Conservation (phyloP, 495 filamentous ascomycete genomes). For the Cercophora scortea region DNA sequence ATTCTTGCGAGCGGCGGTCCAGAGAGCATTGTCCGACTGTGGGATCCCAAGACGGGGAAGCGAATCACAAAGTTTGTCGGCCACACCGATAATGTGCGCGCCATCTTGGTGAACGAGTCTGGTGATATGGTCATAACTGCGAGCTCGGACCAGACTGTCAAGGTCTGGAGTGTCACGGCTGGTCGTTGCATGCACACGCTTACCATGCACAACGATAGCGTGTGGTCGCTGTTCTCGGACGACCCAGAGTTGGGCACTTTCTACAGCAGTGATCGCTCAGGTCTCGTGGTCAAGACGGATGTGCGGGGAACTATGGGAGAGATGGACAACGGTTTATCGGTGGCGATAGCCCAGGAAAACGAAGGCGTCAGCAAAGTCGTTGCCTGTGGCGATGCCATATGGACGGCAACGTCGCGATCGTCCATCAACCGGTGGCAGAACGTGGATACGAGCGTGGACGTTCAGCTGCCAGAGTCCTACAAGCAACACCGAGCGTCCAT, state of each 20-base stretch:
- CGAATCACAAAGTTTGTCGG: constrained; percentile 93
- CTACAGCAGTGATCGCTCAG: constrained; percentile 88
- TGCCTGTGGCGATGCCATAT: constrained; percentile 71
- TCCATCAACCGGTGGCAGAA: constrained; percentile 93
- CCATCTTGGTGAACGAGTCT: constrained; percentile 79
- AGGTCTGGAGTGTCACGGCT: constrained; percentile 92
- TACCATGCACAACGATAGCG: constrained; percentile 97
- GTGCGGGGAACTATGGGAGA: constrained; percentile 61
- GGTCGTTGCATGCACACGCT: constrained; percentile 95
- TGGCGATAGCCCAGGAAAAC: constrained; percentile 85
- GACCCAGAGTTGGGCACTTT: constrained; percentile 80
- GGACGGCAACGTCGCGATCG: constrained; percentile 89
- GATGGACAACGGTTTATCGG: constrained; percentile 79
- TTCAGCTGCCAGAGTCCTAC: constrained; percentile 45
- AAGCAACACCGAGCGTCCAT: constrained; percentile 48
- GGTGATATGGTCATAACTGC: constrained; percentile 90
- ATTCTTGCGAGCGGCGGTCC: constrained; percentile 90
- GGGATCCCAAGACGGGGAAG: constrained; percentile 87
- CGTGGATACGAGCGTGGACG: constrained; percentile 60
- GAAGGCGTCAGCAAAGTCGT: constrained; percentile 83
- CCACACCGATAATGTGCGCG: constrained; percentile 92
- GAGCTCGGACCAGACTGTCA: constrained; percentile 93
- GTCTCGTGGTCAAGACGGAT: constrained; percentile 91
- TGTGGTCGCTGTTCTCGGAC: constrained; percentile 91
- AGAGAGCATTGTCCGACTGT: constrained; percentile 85